Conservation (phyloP, 805 yeast genomes). For the Huiozyma naganishii region DNA sequence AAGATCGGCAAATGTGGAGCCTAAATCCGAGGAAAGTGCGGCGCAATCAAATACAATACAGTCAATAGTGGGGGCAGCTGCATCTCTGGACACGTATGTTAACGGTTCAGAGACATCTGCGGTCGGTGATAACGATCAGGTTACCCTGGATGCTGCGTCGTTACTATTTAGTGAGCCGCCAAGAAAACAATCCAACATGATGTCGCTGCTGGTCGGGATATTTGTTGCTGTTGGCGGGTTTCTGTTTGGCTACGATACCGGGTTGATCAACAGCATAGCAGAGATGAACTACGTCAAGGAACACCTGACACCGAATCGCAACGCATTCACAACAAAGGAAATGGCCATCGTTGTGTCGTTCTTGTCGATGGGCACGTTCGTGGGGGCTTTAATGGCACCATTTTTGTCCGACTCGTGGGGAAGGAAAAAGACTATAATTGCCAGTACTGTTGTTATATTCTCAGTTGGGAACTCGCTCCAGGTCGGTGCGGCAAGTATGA, state of each 20-base stretch:
- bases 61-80: too few species aligned
- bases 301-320: slow-evolving; percentile 41
- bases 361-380: slow-evolving; percentile 72
- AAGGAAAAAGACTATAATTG: slow-evolving; percentile 53
- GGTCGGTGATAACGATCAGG: not conserved
- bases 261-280: slow-evolving; percentile 64
- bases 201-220: slow-evolving; percentile 64
- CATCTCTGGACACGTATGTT: too few species aligned
- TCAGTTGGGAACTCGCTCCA: slow-evolving; percentile 65
- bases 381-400: slow-evolving; percentile 53
- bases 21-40: not conserved
- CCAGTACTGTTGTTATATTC: slow-evolving; percentile 52
- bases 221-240: slow-evolving; percentile 90
- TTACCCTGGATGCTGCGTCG: slow-evolving; percentile 10
- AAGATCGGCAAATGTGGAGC: not conserved
- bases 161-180: slow-evolving; percentile 24
- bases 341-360: slow-evolving; percentile 66
- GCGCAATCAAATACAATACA: not conserved
- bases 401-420: slow-evolving; percentile 62
- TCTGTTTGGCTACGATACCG: slow-evolving; percentile 84
- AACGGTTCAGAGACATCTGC: too few species aligned
- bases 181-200: slow-evolving; percentile 38
- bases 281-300: slow-evolving; percentile 62
- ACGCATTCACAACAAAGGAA: slow-evolving; percentile 46
- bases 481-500: slow-evolving; percentile 38